Evolutionary conservation across 2,329 filamentous ascomycete genomes (phyloP).

Genomic region (Botryotinia narcissicola): DNA sequence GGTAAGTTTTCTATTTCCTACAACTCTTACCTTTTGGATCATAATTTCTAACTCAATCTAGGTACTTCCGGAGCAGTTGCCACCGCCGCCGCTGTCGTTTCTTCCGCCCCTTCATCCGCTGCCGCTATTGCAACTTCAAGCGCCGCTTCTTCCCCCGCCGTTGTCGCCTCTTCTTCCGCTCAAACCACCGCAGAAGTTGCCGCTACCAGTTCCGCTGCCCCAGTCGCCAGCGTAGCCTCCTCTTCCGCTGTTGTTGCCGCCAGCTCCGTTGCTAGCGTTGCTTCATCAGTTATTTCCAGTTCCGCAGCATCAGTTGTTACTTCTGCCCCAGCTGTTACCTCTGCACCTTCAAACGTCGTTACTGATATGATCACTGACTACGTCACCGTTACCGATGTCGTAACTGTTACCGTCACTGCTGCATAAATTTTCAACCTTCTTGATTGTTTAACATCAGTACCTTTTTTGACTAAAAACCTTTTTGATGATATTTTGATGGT

Average conservation of each 20-base stretch:
- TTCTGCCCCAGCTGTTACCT: neutral
- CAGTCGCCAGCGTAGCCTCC: neutral
- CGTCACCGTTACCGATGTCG: neutral
- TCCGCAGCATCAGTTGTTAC: neutral
- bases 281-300: neutral
- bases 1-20: neutral
- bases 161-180: neutral
- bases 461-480: neutral
- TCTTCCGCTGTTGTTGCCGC: neutral
- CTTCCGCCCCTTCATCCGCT: neutral
- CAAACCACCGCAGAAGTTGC: neutral
- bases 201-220: slow-evolving; percentile 1
- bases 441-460: neutral
- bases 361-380: slow-evolving; percentile 7
- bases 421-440: neutral
- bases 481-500: neutral
- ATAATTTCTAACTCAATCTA: neutral
- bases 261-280: neutral
- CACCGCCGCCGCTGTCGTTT: neutral
- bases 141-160: neutral
- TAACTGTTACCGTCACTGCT: slow-evolving; percentile 16
- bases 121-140: neutral
- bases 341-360: neutral
- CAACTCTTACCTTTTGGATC: neutral
- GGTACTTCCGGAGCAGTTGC: neutral